Evolutionary conservation across 2,329 filamentous ascomycete genomes (phyloP).

Genomic region (Ophiostoma piceae): DNA sequence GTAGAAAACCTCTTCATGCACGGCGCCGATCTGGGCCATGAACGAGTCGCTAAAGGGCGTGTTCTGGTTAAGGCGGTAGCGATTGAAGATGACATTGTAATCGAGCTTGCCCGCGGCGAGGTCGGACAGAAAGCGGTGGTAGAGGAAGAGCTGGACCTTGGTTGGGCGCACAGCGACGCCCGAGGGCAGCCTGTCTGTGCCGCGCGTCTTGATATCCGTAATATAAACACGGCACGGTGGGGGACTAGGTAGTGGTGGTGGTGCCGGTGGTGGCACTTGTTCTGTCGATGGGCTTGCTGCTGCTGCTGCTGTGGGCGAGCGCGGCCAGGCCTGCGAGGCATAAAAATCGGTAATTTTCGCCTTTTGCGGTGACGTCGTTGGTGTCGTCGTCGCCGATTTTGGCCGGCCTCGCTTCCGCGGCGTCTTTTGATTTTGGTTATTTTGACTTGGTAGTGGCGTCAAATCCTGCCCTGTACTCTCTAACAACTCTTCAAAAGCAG

Average conservation of each 20-base stretch:
- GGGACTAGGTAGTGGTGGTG: neutral
- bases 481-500: constrained; percentile 55
- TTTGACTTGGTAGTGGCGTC: neutral
- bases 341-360: constrained; percentile 28
- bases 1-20: constrained; percentile 61
- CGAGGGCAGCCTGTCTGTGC: constrained; percentile 57
- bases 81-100: constrained; percentile 61
- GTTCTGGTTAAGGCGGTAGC: constrained; percentile 64
- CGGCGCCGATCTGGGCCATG: constrained; percentile 63
- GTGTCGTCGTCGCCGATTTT: neutral
- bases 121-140: constrained; percentile 74
- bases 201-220: constrained; percentile 82
- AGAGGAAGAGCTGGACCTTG: constrained; percentile 82
- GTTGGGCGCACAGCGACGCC: constrained; percentile 66
- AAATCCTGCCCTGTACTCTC: constrained; percentile 29
- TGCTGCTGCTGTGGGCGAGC: neutral
- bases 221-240: constrained; percentile 56
- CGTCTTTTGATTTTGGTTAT: neutral
- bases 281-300: constrained; percentile 1
- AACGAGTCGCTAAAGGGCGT: constrained; percentile 72
- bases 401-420: constrained; percentile 12
- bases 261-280: neutral
- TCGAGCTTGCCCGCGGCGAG: constrained; percentile 68
- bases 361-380: constrained; percentile 19
- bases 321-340: constrained; percentile 8